Percentiles rank a stretch among this genome's conserved stretches.
Conservation (phyloP, 139 green algal species). For the Pleodorina starrii region DNA sequence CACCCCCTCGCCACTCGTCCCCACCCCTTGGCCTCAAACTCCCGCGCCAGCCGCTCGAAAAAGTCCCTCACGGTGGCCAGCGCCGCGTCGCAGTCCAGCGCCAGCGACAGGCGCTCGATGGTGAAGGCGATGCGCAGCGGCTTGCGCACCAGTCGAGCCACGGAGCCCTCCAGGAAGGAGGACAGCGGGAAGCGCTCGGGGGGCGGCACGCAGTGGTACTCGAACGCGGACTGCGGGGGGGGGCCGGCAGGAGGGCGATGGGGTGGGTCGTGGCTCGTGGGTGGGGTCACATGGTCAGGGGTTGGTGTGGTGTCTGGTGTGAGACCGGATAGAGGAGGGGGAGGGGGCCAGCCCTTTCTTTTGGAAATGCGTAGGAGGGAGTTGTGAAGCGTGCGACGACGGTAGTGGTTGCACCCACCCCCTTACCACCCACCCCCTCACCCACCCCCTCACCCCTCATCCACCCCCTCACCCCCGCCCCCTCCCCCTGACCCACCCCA, state of each 20-base stretch:
- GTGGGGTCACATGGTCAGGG: not conserved
- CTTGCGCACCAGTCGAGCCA: conserved; percentile 76
- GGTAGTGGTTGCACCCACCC: too few species aligned
- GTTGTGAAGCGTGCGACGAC: too few species aligned
- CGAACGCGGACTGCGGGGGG: conserved; percentile 40
- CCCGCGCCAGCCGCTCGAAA: conserved; percentile 70
- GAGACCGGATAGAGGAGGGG: too few species aligned
- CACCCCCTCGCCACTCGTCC: not conserved
- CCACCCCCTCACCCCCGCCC: too few species aligned
- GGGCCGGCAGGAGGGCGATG: not conserved
- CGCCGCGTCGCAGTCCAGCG: conserved; percentile 71
- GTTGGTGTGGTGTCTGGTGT: too few species aligned
- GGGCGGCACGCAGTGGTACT: conserved; percentile 49
- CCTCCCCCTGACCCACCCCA: too few species aligned
- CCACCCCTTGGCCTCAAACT: conserved; percentile 60
- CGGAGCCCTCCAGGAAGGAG: conserved; percentile 71
- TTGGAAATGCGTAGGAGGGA: too few species aligned
- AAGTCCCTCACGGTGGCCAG: conserved; percentile 74
- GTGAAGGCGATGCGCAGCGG: conserved; percentile 70
- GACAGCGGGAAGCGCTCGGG: conserved; percentile 62
- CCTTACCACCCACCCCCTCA: too few species aligned
- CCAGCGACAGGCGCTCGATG: conserved; percentile 55
- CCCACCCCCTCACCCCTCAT: too few species aligned
- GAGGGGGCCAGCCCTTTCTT: too few species aligned
- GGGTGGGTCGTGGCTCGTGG: not conserved